These are phyloP conservation scores for Tephrocybe rancida DNA, from an alignment of 768 basidiomycete genomes.

Conservation along the genomic window DNA sequence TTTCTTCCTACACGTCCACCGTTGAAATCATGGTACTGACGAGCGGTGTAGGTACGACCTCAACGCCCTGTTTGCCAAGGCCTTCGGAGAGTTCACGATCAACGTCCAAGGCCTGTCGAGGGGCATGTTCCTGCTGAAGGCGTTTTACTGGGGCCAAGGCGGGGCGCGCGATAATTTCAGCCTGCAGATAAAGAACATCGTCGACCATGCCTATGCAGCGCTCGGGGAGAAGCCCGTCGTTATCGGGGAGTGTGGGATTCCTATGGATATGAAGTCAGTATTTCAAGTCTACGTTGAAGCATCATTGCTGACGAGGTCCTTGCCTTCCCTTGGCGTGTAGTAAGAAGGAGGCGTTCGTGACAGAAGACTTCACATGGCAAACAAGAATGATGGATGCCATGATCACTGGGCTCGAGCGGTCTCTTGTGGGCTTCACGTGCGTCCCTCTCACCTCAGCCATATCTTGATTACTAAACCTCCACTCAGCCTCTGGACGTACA, in stretches of 20 bases:
- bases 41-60: slow-evolving; percentile 78
- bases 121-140: slow-evolving; percentile 80
- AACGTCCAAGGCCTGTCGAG: slow-evolving; percentile 93
- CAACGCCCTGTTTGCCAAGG: slow-evolving; percentile 82
- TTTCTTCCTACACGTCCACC: not conserved
- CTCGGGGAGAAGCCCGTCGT: slow-evolving; percentile 85
- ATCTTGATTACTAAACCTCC: not conserved
- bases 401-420: slow-evolving; percentile 77
- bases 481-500: slow-evolving; percentile 90
- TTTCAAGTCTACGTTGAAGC: not conserved
- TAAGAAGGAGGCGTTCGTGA: slow-evolving; percentile 67
- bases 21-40: not conserved
- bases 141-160: slow-evolving; percentile 87
- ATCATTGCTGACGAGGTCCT: not conserved
- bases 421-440: slow-evolving; percentile 84
- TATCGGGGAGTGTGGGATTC: slow-evolving; percentile 92
- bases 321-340: slow-evolving; percentile 42
- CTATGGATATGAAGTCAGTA: slow-evolving; percentile 95
- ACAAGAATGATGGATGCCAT: slow-evolving; percentile 93
- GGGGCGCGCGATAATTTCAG: slow-evolving; percentile 83
- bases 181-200: slow-evolving; percentile 79
- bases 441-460: slow-evolving; percentile 29
- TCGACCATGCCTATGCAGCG: slow-evolving; percentile 64
- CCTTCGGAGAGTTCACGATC: slow-evolving; percentile 82
- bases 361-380: slow-evolving; percentile 82